Base-by-base conservation (phyloP, 1,284 basidiomycete species). In the Fomitopsis schrenkii region DNA sequence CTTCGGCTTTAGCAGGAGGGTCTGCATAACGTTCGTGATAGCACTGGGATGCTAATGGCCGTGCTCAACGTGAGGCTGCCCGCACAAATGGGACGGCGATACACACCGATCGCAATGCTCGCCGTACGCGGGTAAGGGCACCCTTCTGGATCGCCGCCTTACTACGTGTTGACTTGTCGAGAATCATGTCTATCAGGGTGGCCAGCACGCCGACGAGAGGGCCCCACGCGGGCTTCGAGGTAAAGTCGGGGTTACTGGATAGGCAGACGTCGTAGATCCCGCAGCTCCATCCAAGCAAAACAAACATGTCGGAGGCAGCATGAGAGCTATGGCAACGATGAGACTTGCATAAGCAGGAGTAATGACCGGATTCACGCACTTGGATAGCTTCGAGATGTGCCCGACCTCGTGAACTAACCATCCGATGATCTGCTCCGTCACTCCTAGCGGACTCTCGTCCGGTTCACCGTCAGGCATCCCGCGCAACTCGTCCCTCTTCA, bases 251-350 rank as follows among this genome's bases (percentile, higher is more conserved):
- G 56, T 81, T 80, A 44, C 71, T 62, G 57, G 78, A 70, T 12
- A 83, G 67, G 63, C 81, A 84, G 9, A 78, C 75, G 4, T 79
- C 73, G 69, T 91, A 92, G 45, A 93, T 72, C 14, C 80, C 80
- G 68, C 87, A 89, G 7, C 84, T 78, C 91, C 93, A 95, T 65
- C 80, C 86, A 40, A 93, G 78, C 6, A 95, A 81, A 19, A 90
- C 84, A 69, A 90, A 90, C 38, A 90, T 68, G 64, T 90, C 84
- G 7, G 83, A 74, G 7, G 87, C 76, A 2, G 89, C 86, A 68
- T 83, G 81, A 6, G 87, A 81, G 66, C 87, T 88, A 64, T 15
- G 66, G 61, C 48, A 59, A 64, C 65, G 46, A 56, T 26, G 50
- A 35, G 65, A 55, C 46, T 60, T 45, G 38, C 55, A 58, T 44